A percentile compares a stretch with the other conserved stretches of the same genome.
These are phyloP conservation scores for Entonaema liquescens DNA, from an alignment of 495 filamentous ascomycete genomes.

Conservation along the genomic window DNA sequence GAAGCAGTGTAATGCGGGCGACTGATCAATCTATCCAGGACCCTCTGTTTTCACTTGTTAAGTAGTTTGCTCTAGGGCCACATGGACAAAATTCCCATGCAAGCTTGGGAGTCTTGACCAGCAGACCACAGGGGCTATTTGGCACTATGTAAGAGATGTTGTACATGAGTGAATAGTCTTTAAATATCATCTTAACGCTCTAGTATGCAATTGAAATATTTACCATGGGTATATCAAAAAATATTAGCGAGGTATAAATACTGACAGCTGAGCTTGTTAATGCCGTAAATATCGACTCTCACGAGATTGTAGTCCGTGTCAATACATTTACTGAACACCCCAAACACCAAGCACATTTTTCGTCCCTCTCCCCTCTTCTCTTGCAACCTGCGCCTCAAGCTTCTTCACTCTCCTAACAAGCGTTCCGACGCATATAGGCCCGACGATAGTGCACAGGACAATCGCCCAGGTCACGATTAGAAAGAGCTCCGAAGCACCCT, in stretches of 20 bases:
- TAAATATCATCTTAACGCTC: no score
- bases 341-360: constrained; percentile 42
- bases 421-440: constrained; percentile 72
- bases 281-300: background rate
- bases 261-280: no score
- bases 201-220: no score
- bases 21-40: constrained; percentile 11
- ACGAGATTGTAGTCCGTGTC: background rate
- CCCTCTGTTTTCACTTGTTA: constrained; percentile 33
- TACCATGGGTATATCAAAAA: no score
- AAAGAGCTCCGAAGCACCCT: constrained; percentile 56
- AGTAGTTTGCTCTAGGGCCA: background rate
- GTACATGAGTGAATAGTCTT: no score
- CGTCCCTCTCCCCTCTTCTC: constrained; percentile 5
- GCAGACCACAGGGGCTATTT: no score
- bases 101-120: no score
- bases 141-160: no score
- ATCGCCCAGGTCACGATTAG: constrained; percentile 79
- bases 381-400: constrained; percentile 31
- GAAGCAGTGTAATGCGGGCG: background rate
- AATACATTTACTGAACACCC: constrained; percentile 17
- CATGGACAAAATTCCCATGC: no score
- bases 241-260: no score
- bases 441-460: constrained; percentile 76
- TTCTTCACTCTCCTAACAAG: constrained; percentile 56